Evolutionary conservation across 441 rosid genomes (phyloP), one percentile per base, ranked within the genome.

Genomic region (Omphalea diandra): DNA sequence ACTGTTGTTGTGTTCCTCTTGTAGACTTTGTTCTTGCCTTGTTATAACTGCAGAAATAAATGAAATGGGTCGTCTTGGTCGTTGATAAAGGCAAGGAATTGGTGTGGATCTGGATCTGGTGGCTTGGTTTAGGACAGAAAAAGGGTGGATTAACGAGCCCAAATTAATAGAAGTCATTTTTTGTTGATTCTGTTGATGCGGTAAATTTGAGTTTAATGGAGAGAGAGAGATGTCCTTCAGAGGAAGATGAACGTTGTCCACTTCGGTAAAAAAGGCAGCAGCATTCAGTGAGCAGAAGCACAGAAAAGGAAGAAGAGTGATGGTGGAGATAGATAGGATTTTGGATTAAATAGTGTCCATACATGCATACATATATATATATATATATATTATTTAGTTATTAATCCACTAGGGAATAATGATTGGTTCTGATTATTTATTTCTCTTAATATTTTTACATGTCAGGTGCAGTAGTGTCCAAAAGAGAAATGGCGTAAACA

Each of bases 111-210:
- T 77, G 72, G 85, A 77, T 83, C 82, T 77, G 63, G 76, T 31
- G 4, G 78, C 66, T 14, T 73, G 82, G 69, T 69, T 76, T 31
- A 80, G 35, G 60, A 82, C 10, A 29, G 80, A 76, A 43, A 50
- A 65, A 7, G 80, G 41, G n/a, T 82, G 83, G 63, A 80, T 72
- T 84, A 87, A 83, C 22, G 84, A 76, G 29, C 83, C 66, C 11
- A 87, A 74, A 81, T 72, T 82, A 68, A 88, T 75, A 32, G 84
- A 81, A 67, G 77, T 78, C 97, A 92, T 91, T 29, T 36, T 74
- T 41, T 50, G 9, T 1, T 43, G 11, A 11, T 11, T 10, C 49
- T 43, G 49, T 43, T 11, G 18, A 43, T 38, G 0, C 0, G 10
- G 14, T 40, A 9, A 14, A 36, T 3, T 27, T 29, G 52, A 9